phyloP scores from a whole-genome alignment of 2,329 filamentous ascomycete species.

The Diaporthe nobilis region DNA sequence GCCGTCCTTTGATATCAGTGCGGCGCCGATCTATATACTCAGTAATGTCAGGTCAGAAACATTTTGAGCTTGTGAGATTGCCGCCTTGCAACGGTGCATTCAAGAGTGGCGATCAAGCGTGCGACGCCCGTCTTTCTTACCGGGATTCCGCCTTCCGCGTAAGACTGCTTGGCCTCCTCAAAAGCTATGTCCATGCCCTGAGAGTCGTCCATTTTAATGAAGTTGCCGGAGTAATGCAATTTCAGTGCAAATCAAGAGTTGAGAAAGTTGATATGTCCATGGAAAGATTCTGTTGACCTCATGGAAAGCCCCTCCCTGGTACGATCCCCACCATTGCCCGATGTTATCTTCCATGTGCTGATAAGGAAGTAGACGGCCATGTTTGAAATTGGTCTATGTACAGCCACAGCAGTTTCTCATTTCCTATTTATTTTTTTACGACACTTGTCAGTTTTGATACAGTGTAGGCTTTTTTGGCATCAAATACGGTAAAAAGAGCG shows the following conservation, averaged over 20 bases:
- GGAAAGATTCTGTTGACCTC: background rate
- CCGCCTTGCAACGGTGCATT: background rate
- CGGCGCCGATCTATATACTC: conserved; percentile 63
- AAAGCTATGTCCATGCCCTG: conserved; percentile 60
- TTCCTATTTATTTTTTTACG: too few species aligned
- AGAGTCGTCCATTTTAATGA: conserved; percentile 56
- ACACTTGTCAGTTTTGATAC: too few species aligned
- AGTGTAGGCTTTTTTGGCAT: background rate
- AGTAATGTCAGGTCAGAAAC: background rate
- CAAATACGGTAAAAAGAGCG: too few species aligned
- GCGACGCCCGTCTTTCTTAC: conserved; percentile 49
- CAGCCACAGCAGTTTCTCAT: too few species aligned
- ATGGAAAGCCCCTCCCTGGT: background rate
- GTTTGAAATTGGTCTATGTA: background rate
- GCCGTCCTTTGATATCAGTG: conserved; percentile 77
- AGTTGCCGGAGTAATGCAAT: background rate
- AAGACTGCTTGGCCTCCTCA: conserved; percentile 61
- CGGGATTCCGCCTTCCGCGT: conserved; percentile 63
- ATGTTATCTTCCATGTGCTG: conserved; percentile 28
- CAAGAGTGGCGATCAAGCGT: background rate
- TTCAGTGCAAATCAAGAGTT: background rate
- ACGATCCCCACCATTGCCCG: conserved; percentile 29
- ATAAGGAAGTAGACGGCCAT: conserved; percentile 22
- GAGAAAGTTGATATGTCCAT: background rate
- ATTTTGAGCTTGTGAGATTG: background rate